A percentile compares a stretch with the other conserved stretches of the same genome.
phyloP scores from a whole-genome alignment of 768 basidiomycete species.

The Coprinellus micaceus region DNA sequence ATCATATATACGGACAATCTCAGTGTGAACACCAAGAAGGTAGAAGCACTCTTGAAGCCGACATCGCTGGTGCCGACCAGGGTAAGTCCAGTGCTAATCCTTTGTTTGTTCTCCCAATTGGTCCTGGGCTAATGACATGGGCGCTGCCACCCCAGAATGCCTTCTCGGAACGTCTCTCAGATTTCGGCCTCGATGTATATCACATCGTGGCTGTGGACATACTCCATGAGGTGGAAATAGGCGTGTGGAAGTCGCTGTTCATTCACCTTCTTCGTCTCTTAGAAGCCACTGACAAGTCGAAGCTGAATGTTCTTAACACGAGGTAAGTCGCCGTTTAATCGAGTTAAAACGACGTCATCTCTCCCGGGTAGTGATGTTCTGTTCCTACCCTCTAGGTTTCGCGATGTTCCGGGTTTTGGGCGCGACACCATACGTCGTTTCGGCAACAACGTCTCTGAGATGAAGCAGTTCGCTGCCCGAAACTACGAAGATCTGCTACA shows the following conservation, averaged over 20 bases:
- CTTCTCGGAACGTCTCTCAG: slow-evolving; percentile 19
- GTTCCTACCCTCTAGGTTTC: no score
- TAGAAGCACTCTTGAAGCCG: neutral
- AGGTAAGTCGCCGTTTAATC: no score
- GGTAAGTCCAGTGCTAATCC: neutral
- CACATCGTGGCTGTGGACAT: slow-evolving; percentile 30
- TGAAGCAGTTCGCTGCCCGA: slow-evolving; percentile 28
- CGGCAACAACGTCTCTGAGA: slow-evolving; percentile 23
- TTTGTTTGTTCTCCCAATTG: no score
- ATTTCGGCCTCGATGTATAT: slow-evolving; percentile 23
- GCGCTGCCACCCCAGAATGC: slow-evolving; percentile 25
- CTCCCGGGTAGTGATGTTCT: no score
- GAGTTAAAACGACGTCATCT: no score
- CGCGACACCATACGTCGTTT: slow-evolving; percentile 26
- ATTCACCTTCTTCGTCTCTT: slow-evolving; percentile 32
- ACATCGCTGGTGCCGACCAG: slow-evolving; percentile 2
- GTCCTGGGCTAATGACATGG: no score
- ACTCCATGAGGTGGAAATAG: slow-evolving; percentile 38
- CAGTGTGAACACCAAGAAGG: neutral
- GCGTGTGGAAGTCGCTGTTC: slow-evolving; percentile 34
- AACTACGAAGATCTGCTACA: slow-evolving; percentile 39
- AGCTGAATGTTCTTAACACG: no score
- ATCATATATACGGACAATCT: neutral
- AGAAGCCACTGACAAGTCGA: slow-evolving; percentile 16
- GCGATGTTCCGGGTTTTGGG: slow-evolving; percentile 23